phyloP scores from a whole-genome alignment of 2,329 filamentous ascomycete genomes.

The Mollisiaceae sp. region DNA sequence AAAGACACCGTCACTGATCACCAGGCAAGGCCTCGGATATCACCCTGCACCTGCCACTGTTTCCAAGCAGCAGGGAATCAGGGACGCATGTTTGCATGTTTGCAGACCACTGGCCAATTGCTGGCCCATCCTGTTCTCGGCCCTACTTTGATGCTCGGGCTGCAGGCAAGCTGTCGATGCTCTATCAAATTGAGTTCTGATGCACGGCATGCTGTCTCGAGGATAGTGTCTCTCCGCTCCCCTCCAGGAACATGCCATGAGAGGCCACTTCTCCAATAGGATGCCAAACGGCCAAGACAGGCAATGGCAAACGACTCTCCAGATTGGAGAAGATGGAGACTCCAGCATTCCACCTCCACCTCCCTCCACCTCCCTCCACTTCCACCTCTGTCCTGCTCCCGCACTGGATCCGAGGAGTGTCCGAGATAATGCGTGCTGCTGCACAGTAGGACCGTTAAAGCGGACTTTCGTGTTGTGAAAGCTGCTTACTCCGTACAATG shows the following conservation, averaged over 20 bases:
- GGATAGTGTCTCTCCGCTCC: background rate
- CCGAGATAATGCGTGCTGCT: slow-evolving; percentile 5
- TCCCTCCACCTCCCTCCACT: background rate
- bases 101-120: background rate
- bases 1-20: slow-evolving; percentile 1
- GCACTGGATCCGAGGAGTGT: background rate
- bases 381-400: background rate
- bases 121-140: background rate
- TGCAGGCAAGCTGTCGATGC: background rate
- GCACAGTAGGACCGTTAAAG: background rate
- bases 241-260: background rate
- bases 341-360: background rate
- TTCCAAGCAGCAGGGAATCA: background rate
- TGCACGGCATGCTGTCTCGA: background rate
- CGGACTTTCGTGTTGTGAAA: background rate
- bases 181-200: background rate
- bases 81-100: background rate
- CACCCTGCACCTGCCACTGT: background rate
- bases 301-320: background rate
- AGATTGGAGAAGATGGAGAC: background rate
- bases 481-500: background rate
- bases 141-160: background rate
- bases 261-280: background rate
- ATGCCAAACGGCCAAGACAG: background rate
- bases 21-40: background rate